These are phyloP conservation scores for Daldinia loculata DNA, from an alignment of 495 filamentous ascomycete species.

Conservation along the genomic window DNA sequence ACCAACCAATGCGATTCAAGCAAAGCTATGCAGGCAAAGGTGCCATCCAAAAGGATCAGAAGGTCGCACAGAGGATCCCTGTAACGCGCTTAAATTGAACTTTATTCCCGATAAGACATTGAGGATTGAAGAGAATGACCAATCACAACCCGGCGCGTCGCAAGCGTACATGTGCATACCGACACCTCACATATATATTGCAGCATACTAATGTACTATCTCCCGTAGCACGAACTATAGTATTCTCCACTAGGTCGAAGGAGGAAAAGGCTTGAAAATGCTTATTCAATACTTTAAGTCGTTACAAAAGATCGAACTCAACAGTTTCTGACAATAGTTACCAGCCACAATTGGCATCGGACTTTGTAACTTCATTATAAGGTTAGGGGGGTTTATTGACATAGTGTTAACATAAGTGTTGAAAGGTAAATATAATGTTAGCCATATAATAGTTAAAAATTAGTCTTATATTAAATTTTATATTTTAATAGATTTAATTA, in stretches of 20 bases:
- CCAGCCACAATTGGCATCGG: not conserved
- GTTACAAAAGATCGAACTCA: not conserved
- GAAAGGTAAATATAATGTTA: too few relatives aligned
- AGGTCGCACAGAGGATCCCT: not conserved
- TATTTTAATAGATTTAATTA: too few relatives aligned
- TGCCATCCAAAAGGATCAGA: not conserved
- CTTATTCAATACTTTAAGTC: not conserved
- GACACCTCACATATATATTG: not conserved
- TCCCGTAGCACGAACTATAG: not conserved
- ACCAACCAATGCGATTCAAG: not conserved
- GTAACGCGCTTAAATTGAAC: conserved; percentile 5
- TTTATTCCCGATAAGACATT: conserved; percentile 10
- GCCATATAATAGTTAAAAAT: too few relatives aligned
- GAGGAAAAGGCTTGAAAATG: not conserved
- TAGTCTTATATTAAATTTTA: too few relatives aligned
- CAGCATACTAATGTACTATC: not conserved
- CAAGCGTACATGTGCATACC: not conserved
- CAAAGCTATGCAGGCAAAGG: not conserved
- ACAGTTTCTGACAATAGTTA: not conserved
- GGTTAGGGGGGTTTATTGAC: too few relatives aligned
- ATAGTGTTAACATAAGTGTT: too few relatives aligned
- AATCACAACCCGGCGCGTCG: not conserved
- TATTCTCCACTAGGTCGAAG: not conserved
- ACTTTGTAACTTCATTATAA: not conserved
- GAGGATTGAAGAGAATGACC: not conserved